Percentiles rank a stretch among this genome's conserved stretches.
Conservation (phyloP, 345 rosid genomes). For the Citrus inodora region DNA sequence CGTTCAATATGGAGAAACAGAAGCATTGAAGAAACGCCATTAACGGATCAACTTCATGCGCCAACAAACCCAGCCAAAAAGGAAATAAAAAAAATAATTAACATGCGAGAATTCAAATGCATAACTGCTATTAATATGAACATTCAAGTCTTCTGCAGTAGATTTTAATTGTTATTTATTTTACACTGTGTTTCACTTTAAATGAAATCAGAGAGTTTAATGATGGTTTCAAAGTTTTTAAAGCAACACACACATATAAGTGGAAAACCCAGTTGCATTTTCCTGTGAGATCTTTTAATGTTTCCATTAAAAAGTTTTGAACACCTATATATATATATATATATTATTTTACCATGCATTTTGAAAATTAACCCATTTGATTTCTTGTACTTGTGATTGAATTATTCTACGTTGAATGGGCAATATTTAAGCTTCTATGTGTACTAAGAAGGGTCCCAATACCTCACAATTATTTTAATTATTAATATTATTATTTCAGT, state of each 20-base stretch:
- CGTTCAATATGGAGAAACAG: conserved; percentile 13
- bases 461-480: too few species aligned
- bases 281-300: conserved; percentile 23
- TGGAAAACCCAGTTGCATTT: conserved; percentile 10
- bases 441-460: too few species aligned
- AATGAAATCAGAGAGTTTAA: conserved; percentile 22
- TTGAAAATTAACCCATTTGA: too few species aligned
- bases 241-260: not conserved
- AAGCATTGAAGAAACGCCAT: conserved; percentile 27
- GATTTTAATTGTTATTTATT: not conserved
- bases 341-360: too few species aligned
- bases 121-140: conserved; percentile 10
- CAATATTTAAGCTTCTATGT: too few species aligned
- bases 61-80: conserved; percentile 26
- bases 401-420: too few species aligned
- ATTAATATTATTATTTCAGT: too few species aligned
- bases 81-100: not conserved
- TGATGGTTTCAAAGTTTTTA: conserved; percentile 9
- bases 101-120: conserved; percentile 12
- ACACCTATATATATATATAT: too few species aligned
- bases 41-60: conserved; percentile 25
- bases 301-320: not conserved
- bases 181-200: not conserved
- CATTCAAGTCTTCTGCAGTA: conserved; percentile 17
- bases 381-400: too few species aligned